Conservation (phyloP, 2,329 filamentous ascomycete species). For the Fusarium tanahbumbuense region DNA sequence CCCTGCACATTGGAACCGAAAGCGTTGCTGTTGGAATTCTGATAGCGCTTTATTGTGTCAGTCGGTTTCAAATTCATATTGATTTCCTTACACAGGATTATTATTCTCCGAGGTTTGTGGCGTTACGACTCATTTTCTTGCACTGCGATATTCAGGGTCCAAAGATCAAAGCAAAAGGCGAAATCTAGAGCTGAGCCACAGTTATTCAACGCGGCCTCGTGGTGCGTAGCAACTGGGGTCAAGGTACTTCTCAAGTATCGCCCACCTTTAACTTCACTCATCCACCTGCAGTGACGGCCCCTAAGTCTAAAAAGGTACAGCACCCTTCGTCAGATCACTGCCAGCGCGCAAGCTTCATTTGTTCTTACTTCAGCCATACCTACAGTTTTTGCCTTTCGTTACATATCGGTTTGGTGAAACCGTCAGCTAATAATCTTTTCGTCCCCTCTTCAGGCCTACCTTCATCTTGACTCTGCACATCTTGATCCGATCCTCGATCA, state of each 20-base stretch:
- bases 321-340: conserved; percentile 12
- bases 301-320: conserved; percentile 22
- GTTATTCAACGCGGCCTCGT: conserved; percentile 38
- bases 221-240: conserved; percentile 21
- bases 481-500: conserved; percentile 10
- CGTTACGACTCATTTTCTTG: not conserved
- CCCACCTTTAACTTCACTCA: conserved; percentile 22
- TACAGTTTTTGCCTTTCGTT: not conserved
- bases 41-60: not conserved
- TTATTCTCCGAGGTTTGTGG: not conserved
- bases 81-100: not conserved
- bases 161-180: conserved; percentile 10
- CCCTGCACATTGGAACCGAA: not conserved
- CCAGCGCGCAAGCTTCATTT: conserved; percentile 4
- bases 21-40: not conserved
- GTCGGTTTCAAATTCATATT: not conserved
- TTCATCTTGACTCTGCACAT: conserved; percentile 12
- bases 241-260: conserved; percentile 27
- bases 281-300: conserved; percentile 16
- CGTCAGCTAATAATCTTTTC: conserved; percentile 1
- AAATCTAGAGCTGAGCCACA: conserved; percentile 45
- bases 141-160: conserved; percentile 11
- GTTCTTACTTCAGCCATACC: not conserved
- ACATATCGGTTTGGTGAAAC: not conserved
- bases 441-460: conserved; percentile 9